Percentiles rank a stretch among this genome's conserved stretches.
phyloP scores from a whole-genome alignment of 1,139 yeast genomes.

The Hyphopichia wangnamkhiaoensis region DNA sequence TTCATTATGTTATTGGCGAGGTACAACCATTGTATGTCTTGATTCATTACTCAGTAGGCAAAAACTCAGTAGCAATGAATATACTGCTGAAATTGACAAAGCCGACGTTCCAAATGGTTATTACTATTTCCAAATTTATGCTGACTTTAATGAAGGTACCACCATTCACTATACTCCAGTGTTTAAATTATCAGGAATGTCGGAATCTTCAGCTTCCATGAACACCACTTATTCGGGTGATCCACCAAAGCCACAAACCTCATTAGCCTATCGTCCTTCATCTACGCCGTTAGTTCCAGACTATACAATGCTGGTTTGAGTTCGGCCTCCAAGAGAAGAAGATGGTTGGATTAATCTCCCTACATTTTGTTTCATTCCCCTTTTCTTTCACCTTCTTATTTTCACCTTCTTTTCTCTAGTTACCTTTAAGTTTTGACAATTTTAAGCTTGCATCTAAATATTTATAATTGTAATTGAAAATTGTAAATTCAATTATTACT shows the following conservation, averaged over 20 bases:
- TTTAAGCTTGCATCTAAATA: no score
- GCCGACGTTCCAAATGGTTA: constrained; percentile 60
- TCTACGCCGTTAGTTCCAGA: constrained; percentile 42
- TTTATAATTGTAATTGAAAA: no score
- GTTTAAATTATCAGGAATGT: constrained; percentile 68
- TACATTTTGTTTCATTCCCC: background rate
- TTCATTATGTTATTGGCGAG: constrained; percentile 68
- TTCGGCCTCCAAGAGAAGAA: constrained; percentile 35
- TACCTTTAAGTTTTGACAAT: background rate
- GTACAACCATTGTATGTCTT: constrained; percentile 46
- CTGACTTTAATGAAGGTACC: constrained; percentile 42
- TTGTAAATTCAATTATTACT: no score
- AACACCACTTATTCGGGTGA: constrained; percentile 28
- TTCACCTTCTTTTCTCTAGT: background rate
- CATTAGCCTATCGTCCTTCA: constrained; percentile 57
- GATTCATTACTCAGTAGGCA: constrained; percentile 23
- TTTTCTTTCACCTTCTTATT: background rate
- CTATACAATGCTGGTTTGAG: constrained; percentile 41
- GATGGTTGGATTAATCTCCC: constrained; percentile 31
- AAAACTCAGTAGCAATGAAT: constrained; percentile 26
- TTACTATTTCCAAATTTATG: constrained; percentile 68
- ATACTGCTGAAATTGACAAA: constrained; percentile 44
- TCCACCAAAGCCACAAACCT: constrained; percentile 28
- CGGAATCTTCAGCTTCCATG: constrained; percentile 45
- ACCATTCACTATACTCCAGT: constrained; percentile 72